Evolutionary conservation across 148 eudicot genomes (phyloP), one percentile per base, ranked within the genome.

Genomic region (Drosera capensis): DNA sequence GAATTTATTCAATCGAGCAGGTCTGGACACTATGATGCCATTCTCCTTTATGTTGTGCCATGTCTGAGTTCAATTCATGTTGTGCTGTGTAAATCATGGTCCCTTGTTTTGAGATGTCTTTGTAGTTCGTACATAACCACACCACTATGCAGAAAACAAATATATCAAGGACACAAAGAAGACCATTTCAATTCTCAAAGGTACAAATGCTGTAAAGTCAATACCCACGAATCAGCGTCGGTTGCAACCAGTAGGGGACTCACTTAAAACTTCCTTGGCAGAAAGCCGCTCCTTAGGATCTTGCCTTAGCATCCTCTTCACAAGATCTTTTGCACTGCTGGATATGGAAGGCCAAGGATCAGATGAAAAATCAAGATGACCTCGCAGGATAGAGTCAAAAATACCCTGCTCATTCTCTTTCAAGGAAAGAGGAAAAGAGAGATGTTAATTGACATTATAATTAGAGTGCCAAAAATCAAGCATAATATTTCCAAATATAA

Each of bases 341-440:
- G 97, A 78, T 57, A 88, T 73, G 29, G 94, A 71, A 55, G 97
- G 97, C 97, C 97, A 90, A 39, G 97, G 97, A 36, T 78, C 77
- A 53, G 95, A 78, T 25, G 71, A 44, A 50, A 90, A 90, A 70
- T 90, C 97, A 55, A 84, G 80, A 62, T 73, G 71, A 20, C 95
- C 97, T 24, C 81, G 74, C 20, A 78, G 60, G 63, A 90, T 53
- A 40, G 84, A 65, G 68, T 84, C 93, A 59, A 90, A 90, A 28
- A 84, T 90, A 44, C 77, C 74, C 74, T 84, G 92, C 64, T 90
- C 97, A 57, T 68, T 90, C 47, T 90, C 97, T 90, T 71, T 70
- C 70, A 71, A 15, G 23, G 49, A 48, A 31, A 50, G 55, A 35
- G 24, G 45, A 55, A 11, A 41, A 43, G 46, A 40, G 11, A 49